Evolutionary conservation across 2,329 filamentous ascomycete genomes (phyloP).

Genomic region (Paraphoma sp.): DNA sequence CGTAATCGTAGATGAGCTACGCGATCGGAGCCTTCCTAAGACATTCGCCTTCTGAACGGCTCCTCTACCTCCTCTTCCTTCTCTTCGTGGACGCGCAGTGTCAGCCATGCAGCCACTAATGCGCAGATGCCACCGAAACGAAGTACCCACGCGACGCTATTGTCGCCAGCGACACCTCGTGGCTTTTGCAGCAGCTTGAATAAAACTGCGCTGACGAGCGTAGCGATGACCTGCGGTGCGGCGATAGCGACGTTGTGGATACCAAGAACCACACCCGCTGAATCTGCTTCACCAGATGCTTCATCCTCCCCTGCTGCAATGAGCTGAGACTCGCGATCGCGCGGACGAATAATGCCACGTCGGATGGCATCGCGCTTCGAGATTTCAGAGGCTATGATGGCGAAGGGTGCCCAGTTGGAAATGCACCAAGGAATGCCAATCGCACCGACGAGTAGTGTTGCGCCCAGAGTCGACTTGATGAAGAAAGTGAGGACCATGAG

Average conservation of each 20-base stretch:
- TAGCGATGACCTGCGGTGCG: slow-evolving; percentile 89
- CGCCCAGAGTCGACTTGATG: slow-evolving; percentile 72
- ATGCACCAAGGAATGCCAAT: slow-evolving; percentile 92
- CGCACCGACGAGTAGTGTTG: slow-evolving; percentile 78
- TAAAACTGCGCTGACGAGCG: slow-evolving; percentile 80
- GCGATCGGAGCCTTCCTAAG: slow-evolving; percentile 23
- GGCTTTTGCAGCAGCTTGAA: slow-evolving; percentile 89
- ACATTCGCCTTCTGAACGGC: slow-evolving; percentile 30
- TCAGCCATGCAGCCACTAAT: slow-evolving; percentile 76
- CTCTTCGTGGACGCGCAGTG: slow-evolving; percentile 71
- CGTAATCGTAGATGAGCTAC: slow-evolving; percentile 11
- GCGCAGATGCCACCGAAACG: slow-evolving; percentile 83
- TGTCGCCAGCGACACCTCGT: slow-evolving; percentile 81
- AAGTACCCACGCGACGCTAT: slow-evolving; percentile 85
- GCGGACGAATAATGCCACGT: slow-evolving; percentile 55
- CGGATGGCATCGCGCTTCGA: slow-evolving; percentile 77
- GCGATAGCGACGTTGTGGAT: slow-evolving; percentile 97
- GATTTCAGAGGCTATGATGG: slow-evolving; percentile 92
- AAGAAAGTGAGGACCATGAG: slow-evolving; percentile 86
- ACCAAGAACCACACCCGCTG: slow-evolving; percentile 88
- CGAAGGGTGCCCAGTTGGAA: slow-evolving; percentile 93
- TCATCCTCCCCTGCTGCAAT: slow-evolving; percentile 58
- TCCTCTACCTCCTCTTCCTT: slow-evolving; percentile 33
- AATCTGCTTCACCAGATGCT: slow-evolving; percentile 64
- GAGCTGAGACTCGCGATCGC: slow-evolving; percentile 47